These are phyloP conservation scores for Naumovozyma castellii DNA, from an alignment of 805 yeast species.

Conservation along the genomic window DNA sequence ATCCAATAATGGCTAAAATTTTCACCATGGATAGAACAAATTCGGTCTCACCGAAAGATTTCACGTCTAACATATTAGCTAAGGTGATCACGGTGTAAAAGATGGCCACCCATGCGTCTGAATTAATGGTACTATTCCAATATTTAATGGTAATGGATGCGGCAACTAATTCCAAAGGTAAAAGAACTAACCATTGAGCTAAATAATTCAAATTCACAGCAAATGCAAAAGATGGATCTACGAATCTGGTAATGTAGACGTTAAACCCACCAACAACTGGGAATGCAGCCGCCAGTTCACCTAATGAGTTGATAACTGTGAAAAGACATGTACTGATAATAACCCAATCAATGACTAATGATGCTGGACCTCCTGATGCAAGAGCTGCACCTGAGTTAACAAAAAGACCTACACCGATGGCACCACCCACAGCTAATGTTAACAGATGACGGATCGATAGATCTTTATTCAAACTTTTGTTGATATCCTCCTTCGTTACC, in stretches of 20 bases:
- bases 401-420: slow-evolving; percentile 61
- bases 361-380: slow-evolving; percentile 54
- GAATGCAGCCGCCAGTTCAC: slow-evolving; percentile 44
- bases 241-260: slow-evolving; percentile 40
- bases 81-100: slow-evolving; percentile 40
- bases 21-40: slow-evolving; percentile 42
- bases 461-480: slow-evolving; percentile 16
- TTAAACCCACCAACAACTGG: slow-evolving; percentile 48
- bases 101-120: slow-evolving; percentile 54
- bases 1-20: slow-evolving; percentile 41
- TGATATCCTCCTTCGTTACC: slow-evolving; percentile 9
- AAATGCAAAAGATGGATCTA: slow-evolving; percentile 49
- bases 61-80: slow-evolving; percentile 45
- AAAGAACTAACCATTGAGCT: slow-evolving; percentile 45
- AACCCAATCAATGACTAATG: slow-evolving; percentile 46
- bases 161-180: slow-evolving; percentile 54
- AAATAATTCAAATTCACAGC: slow-evolving; percentile 46
- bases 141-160: slow-evolving; percentile 47
- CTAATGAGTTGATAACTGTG: slow-evolving; percentile 46
- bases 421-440: slow-evolving; percentile 61
- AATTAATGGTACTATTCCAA: slow-evolving; percentile 41
- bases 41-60: slow-evolving; percentile 50
- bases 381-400: slow-evolving; percentile 57
- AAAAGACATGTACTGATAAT: slow-evolving; percentile 50
- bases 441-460: slow-evolving; percentile 39